Percentiles rank a stretch among this genome's conserved stretches.
phyloP scores from a whole-genome alignment of 306 rosid genomes.

The Mimosa pudica region DNA sequence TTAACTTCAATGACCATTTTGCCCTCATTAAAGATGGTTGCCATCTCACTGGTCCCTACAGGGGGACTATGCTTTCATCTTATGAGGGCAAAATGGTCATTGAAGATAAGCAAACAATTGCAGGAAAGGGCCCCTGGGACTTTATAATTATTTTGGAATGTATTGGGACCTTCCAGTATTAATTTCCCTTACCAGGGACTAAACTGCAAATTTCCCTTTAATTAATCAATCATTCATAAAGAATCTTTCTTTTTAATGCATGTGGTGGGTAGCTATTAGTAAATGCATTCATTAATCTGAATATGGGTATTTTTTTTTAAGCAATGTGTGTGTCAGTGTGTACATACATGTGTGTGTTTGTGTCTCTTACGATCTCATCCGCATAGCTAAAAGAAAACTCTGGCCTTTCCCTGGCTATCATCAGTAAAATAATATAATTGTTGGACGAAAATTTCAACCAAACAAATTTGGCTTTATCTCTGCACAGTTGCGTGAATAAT shows the following conservation, averaged over 20 bases:
- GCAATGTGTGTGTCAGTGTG: neutral
- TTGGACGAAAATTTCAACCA: slow-evolving; percentile 30
- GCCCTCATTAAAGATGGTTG: too few relatives aligned
- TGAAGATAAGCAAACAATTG: too few relatives aligned
- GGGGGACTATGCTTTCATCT: too few relatives aligned
- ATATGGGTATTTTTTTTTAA: neutral
- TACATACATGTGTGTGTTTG: neutral
- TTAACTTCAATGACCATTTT: too few relatives aligned
- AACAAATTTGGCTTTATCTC: slow-evolving; percentile 31
- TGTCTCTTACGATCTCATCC: neutral
- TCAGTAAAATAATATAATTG: slow-evolving; percentile 27
- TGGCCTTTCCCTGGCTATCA: neutral
- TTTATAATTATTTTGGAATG: too few relatives aligned
- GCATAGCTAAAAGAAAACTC: neutral
- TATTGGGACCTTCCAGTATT: too few relatives aligned
- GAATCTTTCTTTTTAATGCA: neutral
- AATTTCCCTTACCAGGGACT: too few relatives aligned
- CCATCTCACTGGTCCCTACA: too few relatives aligned
- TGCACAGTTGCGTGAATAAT: slow-evolving; percentile 36
- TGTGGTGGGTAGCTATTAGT: neutral
- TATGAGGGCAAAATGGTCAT: too few relatives aligned
- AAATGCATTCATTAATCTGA: neutral
- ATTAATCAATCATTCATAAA: neutral
- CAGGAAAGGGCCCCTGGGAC: too few relatives aligned
- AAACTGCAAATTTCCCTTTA: too few relatives aligned